Base-by-base conservation (phyloP, 148 eudicot species). In the Persicaria tinctoria region DNA sequence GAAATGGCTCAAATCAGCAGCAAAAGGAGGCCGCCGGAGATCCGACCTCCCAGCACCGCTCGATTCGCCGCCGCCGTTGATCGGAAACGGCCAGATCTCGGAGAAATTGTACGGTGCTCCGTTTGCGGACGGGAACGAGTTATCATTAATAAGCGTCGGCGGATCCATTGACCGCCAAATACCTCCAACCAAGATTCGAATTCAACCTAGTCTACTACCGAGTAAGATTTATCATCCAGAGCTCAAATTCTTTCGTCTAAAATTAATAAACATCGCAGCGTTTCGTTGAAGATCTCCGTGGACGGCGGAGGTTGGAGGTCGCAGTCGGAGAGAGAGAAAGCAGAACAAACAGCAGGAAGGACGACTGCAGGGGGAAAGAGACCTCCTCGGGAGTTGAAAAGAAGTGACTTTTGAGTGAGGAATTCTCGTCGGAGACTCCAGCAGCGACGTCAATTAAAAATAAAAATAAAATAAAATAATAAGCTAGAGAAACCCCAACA, bases 81-180 rank as follows among this genome's bases (percentile, higher is more conserved):
- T 80, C 54, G 83, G 76, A 75, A 83, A 86, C 55, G 81, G 89
- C 91, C 89, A 88, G 88, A 88, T 88, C 89, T 86, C 89, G 32
- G 86, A 74, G 50, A 76, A 76, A 75, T 66, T 83, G 60, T 68
- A 51, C 47, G 82, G 49, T 45, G 38, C 48, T 20, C 64, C 76
- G 48, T 55, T 73, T 20, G 73, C 81, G 8, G 83, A 68, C 72
- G 70, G 69, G 51, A 44, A 51, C 18, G 76, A 79, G 10, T 75
- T 81, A 45, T 68, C 78, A 18, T 73, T 75, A 73, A 80, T 85
- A 76, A 83, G 78, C 69, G 82, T 81, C 55, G 82, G 78, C 51
- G 85, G 89, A 80, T 86, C 85, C 89, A 86, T 86, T 32, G 41
- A 32, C 41, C 73, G 72, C 68, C 68, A 45, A 63, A 9, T 11